Evolutionary conservation across 768 basidiomycete species (phyloP).

Genomic region (Leccinellum luteum): DNA sequence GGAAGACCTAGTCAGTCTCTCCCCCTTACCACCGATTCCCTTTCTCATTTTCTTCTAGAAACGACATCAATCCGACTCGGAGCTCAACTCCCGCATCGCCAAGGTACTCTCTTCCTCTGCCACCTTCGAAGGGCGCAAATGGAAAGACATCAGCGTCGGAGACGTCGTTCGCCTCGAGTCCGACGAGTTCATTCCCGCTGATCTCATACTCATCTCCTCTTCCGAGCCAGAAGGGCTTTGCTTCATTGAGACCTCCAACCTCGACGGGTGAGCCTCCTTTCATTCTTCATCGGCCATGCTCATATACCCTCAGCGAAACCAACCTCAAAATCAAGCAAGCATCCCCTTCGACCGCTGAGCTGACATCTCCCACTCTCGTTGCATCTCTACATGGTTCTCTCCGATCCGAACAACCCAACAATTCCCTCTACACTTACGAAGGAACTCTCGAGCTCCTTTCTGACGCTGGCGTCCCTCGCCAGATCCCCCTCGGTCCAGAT

Average conservation of each 20-base stretch:
- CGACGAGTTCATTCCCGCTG: constrained; percentile 95
- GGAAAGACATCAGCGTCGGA: constrained; percentile 88
- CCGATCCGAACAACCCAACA: constrained; percentile 96
- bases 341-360: constrained; percentile 70
- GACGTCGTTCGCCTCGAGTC: constrained; percentile 90
- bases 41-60: constrained; percentile 51
- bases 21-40: too few species aligned
- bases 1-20: constrained; percentile 68
- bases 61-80: constrained; percentile 93
- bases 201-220: constrained; percentile 81
- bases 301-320: constrained; percentile 64
- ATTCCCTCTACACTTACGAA: constrained; percentile 95
- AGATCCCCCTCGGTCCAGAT: constrained; percentile 91
- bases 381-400: constrained; percentile 75
- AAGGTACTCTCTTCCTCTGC: constrained; percentile 68
- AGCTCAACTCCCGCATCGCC: constrained; percentile 80
- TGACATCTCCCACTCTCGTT: constrained; percentile 78
- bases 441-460: constrained; percentile 67
- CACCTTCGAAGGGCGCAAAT: constrained; percentile 72
- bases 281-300: neutral
- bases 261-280: constrained; percentile 75
- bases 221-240: constrained; percentile 97
- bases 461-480: constrained; percentile 57
- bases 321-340: constrained; percentile 99
- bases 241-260: constrained; percentile 96